These are phyloP conservation scores for slime mould (Dictyostelium discoideum) DNA, from an alignment of 78 protist genomes.

Conservation along the genomic window DNA sequence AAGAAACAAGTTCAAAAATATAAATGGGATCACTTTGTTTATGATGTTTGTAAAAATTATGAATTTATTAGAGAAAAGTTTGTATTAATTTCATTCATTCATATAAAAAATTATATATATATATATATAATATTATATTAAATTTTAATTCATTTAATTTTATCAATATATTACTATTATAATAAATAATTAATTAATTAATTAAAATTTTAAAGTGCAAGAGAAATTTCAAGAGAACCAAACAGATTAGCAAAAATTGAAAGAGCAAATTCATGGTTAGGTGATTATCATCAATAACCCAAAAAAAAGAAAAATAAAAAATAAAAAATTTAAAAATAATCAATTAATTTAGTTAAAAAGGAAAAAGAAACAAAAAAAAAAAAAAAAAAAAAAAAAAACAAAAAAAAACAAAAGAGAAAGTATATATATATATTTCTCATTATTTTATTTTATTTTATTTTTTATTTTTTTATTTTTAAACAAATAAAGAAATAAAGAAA, in stretches of 20 bases:
- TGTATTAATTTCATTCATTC: background rate
- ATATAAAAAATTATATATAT: no score
- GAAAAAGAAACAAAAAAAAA: no score
- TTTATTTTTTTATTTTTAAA: background rate
- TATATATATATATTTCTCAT: background rate
- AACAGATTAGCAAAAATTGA: conserved; percentile 7
- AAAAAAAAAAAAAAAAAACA: no score
- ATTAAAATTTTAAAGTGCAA: background rate
- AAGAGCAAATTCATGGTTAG: conserved; percentile 4
- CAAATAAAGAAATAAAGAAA: no score
- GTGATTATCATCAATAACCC: background rate
- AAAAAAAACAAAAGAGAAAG: no score
- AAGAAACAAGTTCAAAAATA: background rate
- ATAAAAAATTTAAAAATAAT: background rate
- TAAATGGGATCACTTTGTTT: background rate
- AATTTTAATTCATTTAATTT: no score
- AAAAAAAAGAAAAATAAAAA: background rate
- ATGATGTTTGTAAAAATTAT: conserved; percentile 1
- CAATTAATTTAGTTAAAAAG: no score
- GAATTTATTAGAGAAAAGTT: conserved; percentile 17
- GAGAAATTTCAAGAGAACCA: conserved; percentile 26
- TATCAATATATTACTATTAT: no score
- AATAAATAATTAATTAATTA: no score
- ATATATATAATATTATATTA: no score
- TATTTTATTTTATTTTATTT: background rate